Evolutionary conservation across 2,329 filamentous ascomycete genomes (phyloP).

Genomic region (Penicillium sp.): DNA sequence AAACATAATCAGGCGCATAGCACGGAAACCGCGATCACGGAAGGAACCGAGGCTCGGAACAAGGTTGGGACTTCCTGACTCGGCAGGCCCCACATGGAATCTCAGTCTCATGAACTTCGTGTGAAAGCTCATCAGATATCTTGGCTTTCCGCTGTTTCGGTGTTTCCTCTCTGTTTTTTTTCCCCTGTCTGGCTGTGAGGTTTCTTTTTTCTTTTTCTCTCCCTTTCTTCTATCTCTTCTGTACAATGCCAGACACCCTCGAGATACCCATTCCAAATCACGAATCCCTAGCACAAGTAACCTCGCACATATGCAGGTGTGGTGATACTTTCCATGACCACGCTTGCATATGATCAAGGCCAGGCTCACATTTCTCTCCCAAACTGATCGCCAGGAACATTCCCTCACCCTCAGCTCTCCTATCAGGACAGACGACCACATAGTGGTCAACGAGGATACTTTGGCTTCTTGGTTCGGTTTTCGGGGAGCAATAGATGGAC

Average conservation of each 20-base stretch:
- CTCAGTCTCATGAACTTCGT: neutral
- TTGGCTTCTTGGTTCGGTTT: neutral
- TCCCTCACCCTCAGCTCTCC: neutral
- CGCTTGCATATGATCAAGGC: neutral
- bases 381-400: neutral
- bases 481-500: neutral
- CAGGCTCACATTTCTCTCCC: neutral
- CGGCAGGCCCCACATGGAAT: conserved; percentile 7
- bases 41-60: conserved; percentile 31
- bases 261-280: too few relatives aligned
- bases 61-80: conserved; percentile 15
- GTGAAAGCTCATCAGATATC: too few relatives aligned
- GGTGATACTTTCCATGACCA: neutral
- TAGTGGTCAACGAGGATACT: neutral
- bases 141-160: too few relatives aligned
- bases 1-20: neutral
- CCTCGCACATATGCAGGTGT: neutral
- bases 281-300: neutral
- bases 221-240: too few relatives aligned
- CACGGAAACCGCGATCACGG: conserved; percentile 8
- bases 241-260: too few relatives aligned
- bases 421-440: neutral
- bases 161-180: too few relatives aligned
- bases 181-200: too few relatives aligned
- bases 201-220: neutral